Evolutionary conservation across 208 protist species (phyloP).

Genomic region (Naegleria gruberi): DNA sequence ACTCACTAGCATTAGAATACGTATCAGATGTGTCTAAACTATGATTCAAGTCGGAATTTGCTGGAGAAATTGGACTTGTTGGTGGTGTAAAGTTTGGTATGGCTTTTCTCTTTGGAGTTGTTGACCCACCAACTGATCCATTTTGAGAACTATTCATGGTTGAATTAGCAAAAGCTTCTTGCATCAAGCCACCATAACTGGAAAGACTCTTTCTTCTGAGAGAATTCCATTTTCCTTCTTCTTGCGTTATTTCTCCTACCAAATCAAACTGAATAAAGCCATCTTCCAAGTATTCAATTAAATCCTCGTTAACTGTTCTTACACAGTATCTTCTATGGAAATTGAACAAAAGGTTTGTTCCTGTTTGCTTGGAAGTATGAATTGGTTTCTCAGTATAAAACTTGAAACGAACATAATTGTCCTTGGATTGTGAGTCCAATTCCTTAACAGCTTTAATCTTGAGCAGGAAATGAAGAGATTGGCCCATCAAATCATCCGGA

Average conservation of each 20-base stretch:
- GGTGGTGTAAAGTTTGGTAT: neutral
- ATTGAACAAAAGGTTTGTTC: neutral
- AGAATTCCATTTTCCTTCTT: neutral
- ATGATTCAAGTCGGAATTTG: neutral
- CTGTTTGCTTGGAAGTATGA: neutral
- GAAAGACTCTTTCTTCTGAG: neutral
- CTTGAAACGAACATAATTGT: neutral
- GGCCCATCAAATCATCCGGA: neutral
- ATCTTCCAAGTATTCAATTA: conserved; percentile 7
- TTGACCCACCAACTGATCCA: neutral
- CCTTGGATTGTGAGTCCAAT: neutral
- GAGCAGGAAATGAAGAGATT: neutral
- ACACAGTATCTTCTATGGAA: conserved; percentile 3
- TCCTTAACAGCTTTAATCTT: neutral
- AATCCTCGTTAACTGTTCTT: neutral
- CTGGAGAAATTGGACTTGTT: neutral
- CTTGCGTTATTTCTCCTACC: neutral
- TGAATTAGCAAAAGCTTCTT: too few relatives aligned
- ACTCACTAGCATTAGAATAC: neutral
- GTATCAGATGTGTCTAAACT: neutral
- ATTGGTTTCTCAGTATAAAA: conserved; percentile 8
- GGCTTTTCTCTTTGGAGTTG: neutral
- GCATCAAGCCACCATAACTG: neutral
- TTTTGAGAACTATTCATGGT: neutral
- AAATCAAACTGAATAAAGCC: neutral